Conservation (phyloP, 352 stramenopile genomes). For the Phytopythium aichiense region DNA sequence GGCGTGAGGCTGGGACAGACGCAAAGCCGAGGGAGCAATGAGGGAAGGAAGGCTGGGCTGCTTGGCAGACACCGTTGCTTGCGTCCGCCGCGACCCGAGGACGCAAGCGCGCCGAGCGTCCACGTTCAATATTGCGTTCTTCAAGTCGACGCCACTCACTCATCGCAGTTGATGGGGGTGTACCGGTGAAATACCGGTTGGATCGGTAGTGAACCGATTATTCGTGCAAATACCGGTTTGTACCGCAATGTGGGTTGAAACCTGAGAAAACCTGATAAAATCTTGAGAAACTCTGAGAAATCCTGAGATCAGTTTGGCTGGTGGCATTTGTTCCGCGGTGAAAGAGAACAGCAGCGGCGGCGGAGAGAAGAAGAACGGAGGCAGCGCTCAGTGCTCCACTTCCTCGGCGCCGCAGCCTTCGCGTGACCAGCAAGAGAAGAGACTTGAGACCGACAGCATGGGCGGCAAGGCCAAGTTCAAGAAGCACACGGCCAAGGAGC, state of each 20-base stretch:
- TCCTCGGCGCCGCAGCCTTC: too few relatives aligned
- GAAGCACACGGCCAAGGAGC: constrained; percentile 72
- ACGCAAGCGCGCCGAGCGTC: background rate
- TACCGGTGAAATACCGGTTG: background rate
- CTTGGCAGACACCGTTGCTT: background rate
- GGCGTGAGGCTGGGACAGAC: background rate
- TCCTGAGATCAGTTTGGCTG: background rate
- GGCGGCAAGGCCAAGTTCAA: constrained; percentile 75
- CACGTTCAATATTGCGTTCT: constrained; percentile 10
- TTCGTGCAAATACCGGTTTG: background rate
- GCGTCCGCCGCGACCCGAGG: background rate
- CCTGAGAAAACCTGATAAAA: too few relatives aligned
- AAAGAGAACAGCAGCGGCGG: background rate
- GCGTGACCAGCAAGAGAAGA: background rate
- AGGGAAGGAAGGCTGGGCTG: too few relatives aligned
- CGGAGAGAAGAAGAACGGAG: background rate
- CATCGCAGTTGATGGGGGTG: background rate
- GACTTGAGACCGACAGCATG: constrained; percentile 23
- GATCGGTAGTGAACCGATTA: background rate
- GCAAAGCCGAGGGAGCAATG: too few relatives aligned
- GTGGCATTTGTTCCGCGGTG: background rate
- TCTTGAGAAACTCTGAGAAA: background rate
- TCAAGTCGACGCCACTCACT: constrained; percentile 6
- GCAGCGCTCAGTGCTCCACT: background rate
- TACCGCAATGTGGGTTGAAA: background rate